These are phyloP conservation scores for Xerocomus minutiporus DNA, from an alignment of 1,284 basidiomycete genomes.

Conservation along the genomic window DNA sequence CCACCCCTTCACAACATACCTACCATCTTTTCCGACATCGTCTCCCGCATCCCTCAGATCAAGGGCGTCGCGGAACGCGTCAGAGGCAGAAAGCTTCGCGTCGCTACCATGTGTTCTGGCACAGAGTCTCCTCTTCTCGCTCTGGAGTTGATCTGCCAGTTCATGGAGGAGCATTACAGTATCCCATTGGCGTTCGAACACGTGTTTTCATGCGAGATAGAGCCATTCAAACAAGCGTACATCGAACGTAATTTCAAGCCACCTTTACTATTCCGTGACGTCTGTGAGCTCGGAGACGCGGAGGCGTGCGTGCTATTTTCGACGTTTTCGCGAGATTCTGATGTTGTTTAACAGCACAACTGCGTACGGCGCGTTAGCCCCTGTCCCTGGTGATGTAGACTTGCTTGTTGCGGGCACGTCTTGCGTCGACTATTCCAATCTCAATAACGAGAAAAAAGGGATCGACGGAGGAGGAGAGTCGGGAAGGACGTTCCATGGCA, in stretches of 20 bases:
- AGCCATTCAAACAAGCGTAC: slow-evolving; percentile 97
- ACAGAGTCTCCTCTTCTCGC: slow-evolving; percentile 94
- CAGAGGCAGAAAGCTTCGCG: slow-evolving; percentile 79
- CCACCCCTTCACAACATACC: slow-evolving; percentile 84
- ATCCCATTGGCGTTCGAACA: slow-evolving; percentile 76
- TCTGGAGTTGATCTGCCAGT: slow-evolving; percentile 75
- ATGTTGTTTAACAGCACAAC: slow-evolving; percentile 57
- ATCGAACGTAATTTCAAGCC: slow-evolving; percentile 95
- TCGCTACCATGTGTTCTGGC: slow-evolving; percentile 97
- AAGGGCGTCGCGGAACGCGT: slow-evolving; percentile 67
- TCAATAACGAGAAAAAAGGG: slow-evolving; percentile 91
- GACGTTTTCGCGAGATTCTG: slow-evolving; percentile 6
- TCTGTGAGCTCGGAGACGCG: slow-evolving; percentile 80
- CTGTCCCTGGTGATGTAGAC: slow-evolving; percentile 89
- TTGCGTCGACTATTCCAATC: slow-evolving; percentile 93
- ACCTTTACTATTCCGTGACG: slow-evolving; percentile 89
- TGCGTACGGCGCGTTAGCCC: slow-evolving; percentile 83
- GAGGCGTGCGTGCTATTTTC: slow-evolving; percentile 52
- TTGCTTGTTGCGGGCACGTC: slow-evolving; percentile 90
- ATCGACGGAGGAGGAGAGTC: slow-evolving; percentile 87
- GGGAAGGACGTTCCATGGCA: slow-evolving; percentile 84
- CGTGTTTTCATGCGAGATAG: slow-evolving; percentile 97
- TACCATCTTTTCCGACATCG: slow-evolving; percentile 82
- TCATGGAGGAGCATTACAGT: slow-evolving; percentile 67
- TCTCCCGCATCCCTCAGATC: slow-evolving; percentile 66